A percentile compares a stretch with the other conserved stretches of the same genome.
Conservation (phyloP, 345 rosid genomes). For the Turnera subulata region DNA sequence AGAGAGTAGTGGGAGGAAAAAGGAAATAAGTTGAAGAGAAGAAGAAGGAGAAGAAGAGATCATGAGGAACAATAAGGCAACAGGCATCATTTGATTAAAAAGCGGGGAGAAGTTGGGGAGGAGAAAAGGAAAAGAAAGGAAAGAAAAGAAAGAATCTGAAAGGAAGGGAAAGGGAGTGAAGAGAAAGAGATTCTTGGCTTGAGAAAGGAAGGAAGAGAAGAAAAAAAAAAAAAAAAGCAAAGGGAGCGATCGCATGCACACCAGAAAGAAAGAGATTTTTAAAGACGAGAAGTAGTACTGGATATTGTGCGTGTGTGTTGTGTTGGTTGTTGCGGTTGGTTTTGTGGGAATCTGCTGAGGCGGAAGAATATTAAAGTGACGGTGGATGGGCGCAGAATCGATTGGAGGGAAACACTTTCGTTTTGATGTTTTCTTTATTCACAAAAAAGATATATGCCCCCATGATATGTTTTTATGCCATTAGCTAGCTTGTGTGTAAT, state of each 20-base stretch:
- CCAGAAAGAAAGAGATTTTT: slow-evolving; percentile 4
- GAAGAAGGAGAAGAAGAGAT: slow-evolving; percentile 11
- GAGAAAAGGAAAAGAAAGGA: slow-evolving; percentile 12
- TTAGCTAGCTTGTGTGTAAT: background rate
- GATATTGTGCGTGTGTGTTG: background rate
- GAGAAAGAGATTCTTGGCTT: slow-evolving; percentile 74
- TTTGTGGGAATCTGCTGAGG: slow-evolving; percentile 43
- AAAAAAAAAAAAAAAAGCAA: slow-evolving; percentile 2
- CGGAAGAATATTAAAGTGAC: slow-evolving; percentile 30
- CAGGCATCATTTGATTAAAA: slow-evolving; percentile 19
- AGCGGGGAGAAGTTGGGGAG: slow-evolving; percentile 14
- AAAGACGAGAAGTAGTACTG: background rate
- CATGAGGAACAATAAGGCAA: slow-evolving; percentile 16
- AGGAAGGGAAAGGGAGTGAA: slow-evolving; percentile 24
- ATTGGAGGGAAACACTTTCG: background rate
- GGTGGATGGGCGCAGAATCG: background rate
- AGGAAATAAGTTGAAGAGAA: slow-evolving; percentile 22
- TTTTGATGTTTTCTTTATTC: background rate
- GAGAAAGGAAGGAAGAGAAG: slow-evolving; percentile 58
- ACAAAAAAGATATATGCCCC: background rate
- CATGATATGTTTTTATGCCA: background rate
- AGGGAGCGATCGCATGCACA: slow-evolving; percentile 5
- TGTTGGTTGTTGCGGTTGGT: background rate
- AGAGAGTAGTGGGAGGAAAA: slow-evolving; percentile 5
- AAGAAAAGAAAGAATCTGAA: slow-evolving; percentile 1